Percentiles rank a stretch among this genome's conserved stretches.
Evolutionary conservation across 129 eudicot genomes (phyloP).

Genomic region (Helianthus annuus): HanXRQr2.0-SUNRISE NC_035441.2:166402791-166403290

Average conservation of each 20-base stretch:
- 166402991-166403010: conserved; percentile 42
- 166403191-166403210: background rate
- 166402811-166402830: conserved; percentile 1
- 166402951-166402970: conserved; percentile 33
- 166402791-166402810: background rate
- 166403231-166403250: background rate
- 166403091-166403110: conserved; percentile 37
- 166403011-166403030: conserved; percentile 31
- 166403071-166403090: conserved; percentile 45
- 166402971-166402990: conserved; percentile 42
- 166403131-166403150: conserved; percentile 30
- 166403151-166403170: background rate
- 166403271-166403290: conserved; percentile 24
- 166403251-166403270: conserved; percentile 29
- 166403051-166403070: conserved; percentile 39
- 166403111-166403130: conserved; percentile 32
- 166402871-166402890: background rate
- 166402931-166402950: conserved; percentile 35
- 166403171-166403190: background rate
- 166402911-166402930: conserved; percentile 25
- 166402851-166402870: background rate
- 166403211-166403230: background rate
- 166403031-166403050: conserved; percentile 32
- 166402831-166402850: conserved; percentile 7
- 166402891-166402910: background rate